phyloP scores from a whole-genome alignment of 768 basidiomycete species.

The Cystobasidium tubakii region DNA sequence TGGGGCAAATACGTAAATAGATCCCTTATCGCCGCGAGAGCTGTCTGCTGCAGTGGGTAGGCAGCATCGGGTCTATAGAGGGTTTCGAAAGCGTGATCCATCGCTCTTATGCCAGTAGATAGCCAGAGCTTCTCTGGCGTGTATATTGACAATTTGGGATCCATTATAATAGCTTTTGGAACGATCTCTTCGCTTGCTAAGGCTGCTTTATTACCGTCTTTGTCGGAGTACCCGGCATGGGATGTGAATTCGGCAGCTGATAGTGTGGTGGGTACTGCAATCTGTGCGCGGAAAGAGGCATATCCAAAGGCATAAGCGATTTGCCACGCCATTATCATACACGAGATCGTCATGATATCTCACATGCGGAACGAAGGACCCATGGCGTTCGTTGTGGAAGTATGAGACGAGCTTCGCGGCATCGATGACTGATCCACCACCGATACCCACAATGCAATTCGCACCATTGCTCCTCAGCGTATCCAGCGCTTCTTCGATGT shows the following conservation, averaged over 20 bases:
- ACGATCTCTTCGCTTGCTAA: slow-evolving; percentile 10
- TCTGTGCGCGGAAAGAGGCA: no score
- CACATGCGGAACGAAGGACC: slow-evolving; percentile 61
- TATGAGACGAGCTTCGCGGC: slow-evolving; percentile 68
- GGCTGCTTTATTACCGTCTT: slow-evolving; percentile 13
- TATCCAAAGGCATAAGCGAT: no score
- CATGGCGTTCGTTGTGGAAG: slow-evolving; percentile 57
- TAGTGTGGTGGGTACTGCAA: slow-evolving; percentile 71
- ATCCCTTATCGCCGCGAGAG: slow-evolving; percentile 63
- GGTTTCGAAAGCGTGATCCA: slow-evolving; percentile 71
- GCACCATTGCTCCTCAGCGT: slow-evolving; percentile 51
- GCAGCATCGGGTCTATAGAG: slow-evolving; percentile 60
- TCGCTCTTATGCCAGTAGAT: slow-evolving; percentile 65
- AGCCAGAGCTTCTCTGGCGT: slow-evolving; percentile 75
- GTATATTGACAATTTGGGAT: slow-evolving; percentile 65
- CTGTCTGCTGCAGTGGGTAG: slow-evolving; percentile 61
- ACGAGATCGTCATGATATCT: background rate
- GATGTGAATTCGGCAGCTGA: slow-evolving; percentile 46
- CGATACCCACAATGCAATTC: slow-evolving; percentile 66
- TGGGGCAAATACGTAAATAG: slow-evolving; percentile 67
- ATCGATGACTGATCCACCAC: slow-evolving; percentile 75
- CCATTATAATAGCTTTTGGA: slow-evolving; percentile 61
- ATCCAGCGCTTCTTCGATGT: slow-evolving; percentile 26
- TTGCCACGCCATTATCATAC: background rate
- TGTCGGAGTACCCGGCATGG: slow-evolving; percentile 7